phyloP scores from a whole-genome alignment of 805 yeast species.

The Naumovozyma baii region DNA sequence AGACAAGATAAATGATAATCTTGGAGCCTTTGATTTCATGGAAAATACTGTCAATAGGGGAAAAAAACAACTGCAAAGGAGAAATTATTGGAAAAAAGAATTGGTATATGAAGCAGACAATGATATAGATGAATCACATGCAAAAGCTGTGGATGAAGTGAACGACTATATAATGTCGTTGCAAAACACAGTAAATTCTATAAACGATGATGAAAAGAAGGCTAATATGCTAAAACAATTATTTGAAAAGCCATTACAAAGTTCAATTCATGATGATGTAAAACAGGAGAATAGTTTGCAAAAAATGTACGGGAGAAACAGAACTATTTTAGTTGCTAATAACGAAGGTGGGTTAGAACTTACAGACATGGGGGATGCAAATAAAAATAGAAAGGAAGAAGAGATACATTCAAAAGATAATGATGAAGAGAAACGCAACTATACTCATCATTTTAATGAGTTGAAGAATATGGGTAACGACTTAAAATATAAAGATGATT shows the following conservation, averaged over 20 bases:
- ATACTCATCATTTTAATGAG: slow-evolving; percentile 21
- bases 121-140: not conserved
- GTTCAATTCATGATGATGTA: not conserved
- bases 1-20: not conserved
- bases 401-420: slow-evolving; percentile 2
- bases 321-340: slow-evolving; percentile 14
- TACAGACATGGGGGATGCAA: slow-evolving; percentile 4
- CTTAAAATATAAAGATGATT: slow-evolving; percentile 29
- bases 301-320: slow-evolving; percentile 12
- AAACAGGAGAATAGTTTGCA: not conserved
- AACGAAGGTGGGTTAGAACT: slow-evolving; percentile 11
- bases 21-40: slow-evolving; percentile 19
- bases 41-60: slow-evolving; percentile 8
- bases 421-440: no score
- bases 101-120: slow-evolving; percentile 13
- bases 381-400: slow-evolving; percentile 2
- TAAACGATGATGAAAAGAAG: not conserved
- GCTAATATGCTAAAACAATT: not conserved
- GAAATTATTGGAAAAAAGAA: slow-evolving; percentile 21
- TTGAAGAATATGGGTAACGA: slow-evolving; percentile 29
- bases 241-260: slow-evolving; percentile 4
- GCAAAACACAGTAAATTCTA: not conserved
- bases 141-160: slow-evolving; percentile 8
- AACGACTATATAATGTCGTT: slow-evolving; percentile 9
- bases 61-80: slow-evolving; percentile 13